Evolutionary conservation across 495 filamentous ascomycete genomes (phyloP).

Genomic region (Bryoglossum gracile): DNA sequence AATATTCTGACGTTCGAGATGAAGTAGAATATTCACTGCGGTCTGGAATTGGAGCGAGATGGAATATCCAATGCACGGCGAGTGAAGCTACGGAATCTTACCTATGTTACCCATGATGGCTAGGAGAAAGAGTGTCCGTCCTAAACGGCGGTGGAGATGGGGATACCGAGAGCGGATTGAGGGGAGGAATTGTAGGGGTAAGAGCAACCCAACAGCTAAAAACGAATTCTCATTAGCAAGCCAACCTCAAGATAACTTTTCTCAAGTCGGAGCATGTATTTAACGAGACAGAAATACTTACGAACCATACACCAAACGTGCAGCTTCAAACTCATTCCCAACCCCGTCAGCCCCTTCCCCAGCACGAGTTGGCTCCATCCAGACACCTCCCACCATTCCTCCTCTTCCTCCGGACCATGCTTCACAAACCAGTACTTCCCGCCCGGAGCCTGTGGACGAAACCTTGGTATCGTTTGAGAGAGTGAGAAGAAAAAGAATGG

Average conservation of each 20-base stretch:
- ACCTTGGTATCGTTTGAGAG: neutral
- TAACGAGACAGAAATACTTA: neutral
- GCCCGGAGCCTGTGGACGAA: neutral
- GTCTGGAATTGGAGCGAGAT: no score
- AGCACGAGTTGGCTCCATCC: no score
- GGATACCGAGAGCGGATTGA: neutral
- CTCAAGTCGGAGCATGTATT: neutral
- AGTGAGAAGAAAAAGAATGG: neutral
- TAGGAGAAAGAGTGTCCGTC: no score
- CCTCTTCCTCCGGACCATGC: neutral
- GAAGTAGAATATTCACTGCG: no score
- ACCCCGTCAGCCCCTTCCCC: no score
- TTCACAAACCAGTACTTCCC: slow-evolving; percentile 6
- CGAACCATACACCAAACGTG: slow-evolving; percentile 4
- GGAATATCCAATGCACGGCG: no score
- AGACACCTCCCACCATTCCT: neutral
- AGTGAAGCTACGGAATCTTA: no score
- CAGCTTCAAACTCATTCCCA: neutral
- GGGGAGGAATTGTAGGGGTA: neutral
- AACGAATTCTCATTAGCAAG: neutral
- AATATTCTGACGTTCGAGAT: no score
- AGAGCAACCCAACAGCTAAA: neutral
- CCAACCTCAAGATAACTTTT: neutral
- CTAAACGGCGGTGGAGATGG: neutral
- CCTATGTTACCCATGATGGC: no score